Conservation (phyloP, 2,329 filamentous ascomycete species). For the Trichophyton rubrum region DNA sequence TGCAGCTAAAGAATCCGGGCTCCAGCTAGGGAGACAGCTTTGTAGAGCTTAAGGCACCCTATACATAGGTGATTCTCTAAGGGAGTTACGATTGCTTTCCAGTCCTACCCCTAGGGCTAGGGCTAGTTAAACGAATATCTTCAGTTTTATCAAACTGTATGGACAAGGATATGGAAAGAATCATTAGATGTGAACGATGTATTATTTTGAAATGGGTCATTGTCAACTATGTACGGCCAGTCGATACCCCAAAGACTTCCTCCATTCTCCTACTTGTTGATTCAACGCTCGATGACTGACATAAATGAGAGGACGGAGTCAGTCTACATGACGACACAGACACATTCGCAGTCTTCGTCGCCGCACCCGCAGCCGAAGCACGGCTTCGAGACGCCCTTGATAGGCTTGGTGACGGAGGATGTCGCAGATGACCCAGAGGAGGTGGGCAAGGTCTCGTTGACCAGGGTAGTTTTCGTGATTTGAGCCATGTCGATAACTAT, state of each 20-base stretch:
- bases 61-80: no score
- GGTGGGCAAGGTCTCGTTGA: slow-evolving; percentile 24
- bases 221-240: no score
- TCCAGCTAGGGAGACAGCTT: no score
- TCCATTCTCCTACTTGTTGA: background rate
- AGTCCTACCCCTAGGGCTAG: no score
- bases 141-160: no score
- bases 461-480: slow-evolving; percentile 10
- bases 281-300: background rate
- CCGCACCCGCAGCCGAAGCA: slow-evolving; percentile 33
- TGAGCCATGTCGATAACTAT: slow-evolving; percentile 5
- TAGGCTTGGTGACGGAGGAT: slow-evolving; percentile 26
- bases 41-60: no score
- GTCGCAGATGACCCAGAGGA: slow-evolving; percentile 23
- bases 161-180: no score
- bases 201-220: no score
- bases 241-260: background rate
- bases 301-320: background rate
- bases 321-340: slow-evolving; percentile 29
- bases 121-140: no score
- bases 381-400: slow-evolving; percentile 29
- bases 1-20: no score
- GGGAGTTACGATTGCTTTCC: no score
- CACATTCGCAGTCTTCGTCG: slow-evolving; percentile 31
- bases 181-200: no score